Percentiles rank a stretch among this genome's conserved stretches.
Evolutionary conservation across 202 grass and related monocot species (phyloP).

Genomic region (Carex sylvatica): DNA sequence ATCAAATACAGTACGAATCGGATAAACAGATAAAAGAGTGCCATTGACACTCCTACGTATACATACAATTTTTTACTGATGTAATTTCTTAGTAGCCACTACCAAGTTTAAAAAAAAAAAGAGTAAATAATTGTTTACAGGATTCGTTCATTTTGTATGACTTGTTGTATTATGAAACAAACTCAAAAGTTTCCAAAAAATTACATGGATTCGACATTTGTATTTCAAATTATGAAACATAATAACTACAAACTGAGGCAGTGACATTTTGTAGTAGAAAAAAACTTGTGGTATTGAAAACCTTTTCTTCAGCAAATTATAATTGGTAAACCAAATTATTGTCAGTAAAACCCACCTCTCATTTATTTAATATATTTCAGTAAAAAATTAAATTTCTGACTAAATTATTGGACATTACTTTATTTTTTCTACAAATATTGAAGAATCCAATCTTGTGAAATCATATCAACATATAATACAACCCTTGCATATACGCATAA

Average conservation of each 20-base stretch:
- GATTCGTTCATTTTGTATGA: too few relatives aligned
- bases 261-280: neutral
- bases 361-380: neutral
- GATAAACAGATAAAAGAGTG: too few relatives aligned
- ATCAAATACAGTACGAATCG: too few relatives aligned
- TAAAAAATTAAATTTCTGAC: neutral
- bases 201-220: neutral
- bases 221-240: neutral
- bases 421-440: neutral
- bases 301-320: neutral
- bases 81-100: too few relatives aligned
- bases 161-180: too few relatives aligned
- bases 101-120: too few relatives aligned
- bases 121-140: too few relatives aligned
- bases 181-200: too few relatives aligned
- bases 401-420: neutral
- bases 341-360: neutral
- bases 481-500: neutral
- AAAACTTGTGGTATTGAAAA: neutral
- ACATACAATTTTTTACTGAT: too few relatives aligned
- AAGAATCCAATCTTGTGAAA: conserved; percentile 5
- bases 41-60: too few relatives aligned
- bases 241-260: neutral
- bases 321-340: neutral
- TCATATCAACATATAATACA: neutral